Conservation (phyloP, 1,284 basidiomycete species). For the Agaricales sp. region DNA sequence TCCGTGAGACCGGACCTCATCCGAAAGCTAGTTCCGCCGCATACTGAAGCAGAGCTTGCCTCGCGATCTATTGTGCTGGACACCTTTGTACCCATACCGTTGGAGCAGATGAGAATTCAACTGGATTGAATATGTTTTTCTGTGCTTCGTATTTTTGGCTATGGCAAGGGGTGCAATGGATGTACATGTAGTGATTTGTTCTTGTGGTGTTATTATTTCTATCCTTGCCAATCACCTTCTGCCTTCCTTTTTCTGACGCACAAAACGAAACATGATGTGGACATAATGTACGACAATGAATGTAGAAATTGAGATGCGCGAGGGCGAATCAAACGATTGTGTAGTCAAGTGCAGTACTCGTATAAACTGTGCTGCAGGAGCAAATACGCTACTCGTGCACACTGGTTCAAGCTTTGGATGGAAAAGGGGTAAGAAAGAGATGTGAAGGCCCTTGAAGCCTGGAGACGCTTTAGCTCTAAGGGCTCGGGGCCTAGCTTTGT, state of each 20-base stretch:
- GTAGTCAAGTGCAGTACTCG: neutral
- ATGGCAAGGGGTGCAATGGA: slow-evolving; percentile 17
- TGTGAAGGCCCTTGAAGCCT: too few relatives aligned
- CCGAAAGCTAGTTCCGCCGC: slow-evolving; percentile 81
- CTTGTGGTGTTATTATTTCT: neutral
- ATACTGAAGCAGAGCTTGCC: slow-evolving; percentile 83
- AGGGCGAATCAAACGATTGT: neutral
- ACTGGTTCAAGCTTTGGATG: too few relatives aligned
- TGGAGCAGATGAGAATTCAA: slow-evolving; percentile 85
- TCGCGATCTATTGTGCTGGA: slow-evolving; percentile 83
- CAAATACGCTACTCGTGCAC: too few relatives aligned
- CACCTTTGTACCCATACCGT: slow-evolving; percentile 88
- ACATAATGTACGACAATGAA: neutral
- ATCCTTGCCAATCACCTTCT: neutral
- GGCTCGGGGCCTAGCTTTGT: too few relatives aligned
- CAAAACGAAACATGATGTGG: slow-evolving; percentile 1
- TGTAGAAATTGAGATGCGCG: neutral
- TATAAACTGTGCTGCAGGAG: too few relatives aligned
- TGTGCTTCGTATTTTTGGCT: slow-evolving; percentile 7
- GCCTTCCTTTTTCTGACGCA: neutral
- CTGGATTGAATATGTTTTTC: slow-evolving; percentile 54
- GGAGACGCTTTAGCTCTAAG: too few relatives aligned
- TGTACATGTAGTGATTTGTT: slow-evolving; percentile 11
- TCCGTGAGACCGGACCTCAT: slow-evolving; percentile 94
- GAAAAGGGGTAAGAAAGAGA: too few relatives aligned